Evolutionary conservation across 2,329 filamentous ascomycete species (phyloP), one percentile per base, ranked within the genome.

Genomic region (Gnomoniopsis sp.): DNA sequence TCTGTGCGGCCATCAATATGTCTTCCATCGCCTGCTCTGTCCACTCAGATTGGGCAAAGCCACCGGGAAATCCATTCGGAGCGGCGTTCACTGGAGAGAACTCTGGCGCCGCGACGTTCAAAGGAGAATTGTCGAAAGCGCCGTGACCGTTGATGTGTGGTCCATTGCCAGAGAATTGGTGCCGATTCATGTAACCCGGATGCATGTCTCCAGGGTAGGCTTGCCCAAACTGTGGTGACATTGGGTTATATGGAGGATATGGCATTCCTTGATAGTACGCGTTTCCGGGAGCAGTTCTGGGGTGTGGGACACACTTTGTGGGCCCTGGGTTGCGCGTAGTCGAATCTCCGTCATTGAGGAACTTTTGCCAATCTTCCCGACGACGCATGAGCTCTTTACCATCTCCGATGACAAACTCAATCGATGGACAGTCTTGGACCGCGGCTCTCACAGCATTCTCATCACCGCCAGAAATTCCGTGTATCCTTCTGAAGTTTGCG

Each of bases 401-500:
- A 30, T 89, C 84, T 44, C 89, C 88, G 36, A 86, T 74, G 49
- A 88, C 81, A 67, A 90, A 88, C 66, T 98, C 92, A 60, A 96
- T 82, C 43, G 81, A 82, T 11, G 80, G 79, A 0, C 91, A 91
- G 63, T 88, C 83, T 58, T 88, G 83, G 69, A 89, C 93, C 15
- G 89, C 91, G 57, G 83, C 80, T 61, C 90, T 90, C 61, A 98
- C 78, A 57, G 93, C 73, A 43, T 90, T 86, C 58, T 88, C 77
- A 59, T 96, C 88, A 53, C 84, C 83, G 0, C 38, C 22, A 8
- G 88, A 89, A 33, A 96, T 75, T 30, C 83, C 77, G 72, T 87
- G 88, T 70, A 96, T 88, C 60, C 95, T 88, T 73, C 91, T 91
- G 79, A 99, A 99, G n/a, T 81, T 82, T 22, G 89, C 84, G 65